phyloP scores from a whole-genome alignment of 371 early-diverging fungal species.

The Smittium culicis region DNA sequence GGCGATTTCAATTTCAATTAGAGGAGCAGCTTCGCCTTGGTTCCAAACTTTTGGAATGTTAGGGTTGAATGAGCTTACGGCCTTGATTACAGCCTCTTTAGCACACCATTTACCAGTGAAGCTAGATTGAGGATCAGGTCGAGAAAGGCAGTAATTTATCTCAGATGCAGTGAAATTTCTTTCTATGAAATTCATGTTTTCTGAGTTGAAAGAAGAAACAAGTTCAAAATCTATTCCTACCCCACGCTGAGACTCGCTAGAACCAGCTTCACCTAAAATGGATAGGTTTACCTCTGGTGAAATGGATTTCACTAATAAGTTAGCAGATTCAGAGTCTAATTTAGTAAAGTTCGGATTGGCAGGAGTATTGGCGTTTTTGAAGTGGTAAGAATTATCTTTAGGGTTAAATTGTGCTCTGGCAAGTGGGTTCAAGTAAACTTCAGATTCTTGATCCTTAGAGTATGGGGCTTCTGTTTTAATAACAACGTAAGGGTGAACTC shows the following conservation, averaged over 20 bases:
- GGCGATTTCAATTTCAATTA: conserved; percentile 79
- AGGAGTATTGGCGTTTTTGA: conserved; percentile 33
- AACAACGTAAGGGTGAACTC: conserved; percentile 67
- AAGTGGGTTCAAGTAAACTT: conserved; percentile 81
- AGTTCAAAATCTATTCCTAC: conserved; percentile 91
- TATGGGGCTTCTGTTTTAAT: conserved; percentile 84
- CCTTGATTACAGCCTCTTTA: conserved; percentile 93
- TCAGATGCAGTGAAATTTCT: conserved; percentile 82
- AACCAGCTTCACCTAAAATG: not conserved
- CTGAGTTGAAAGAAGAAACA: conserved; percentile 59
- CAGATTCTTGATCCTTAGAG: conserved; percentile 65
- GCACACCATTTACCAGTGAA: conserved; percentile 93
- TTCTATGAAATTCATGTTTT: conserved; percentile 70
- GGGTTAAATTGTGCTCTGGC: conserved; percentile 74
- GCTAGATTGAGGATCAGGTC: conserved; percentile 67
- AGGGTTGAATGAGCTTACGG: conserved; percentile 52
- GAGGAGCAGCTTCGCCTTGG: conserved; percentile 71
- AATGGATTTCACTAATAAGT: conserved; percentile 1
- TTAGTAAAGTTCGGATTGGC: conserved; percentile 6
- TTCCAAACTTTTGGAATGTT: conserved; percentile 49
- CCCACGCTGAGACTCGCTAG: conserved; percentile 21
- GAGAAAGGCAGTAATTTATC: conserved; percentile 59
- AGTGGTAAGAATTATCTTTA: conserved; percentile 56
- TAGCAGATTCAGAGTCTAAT: conserved; percentile 5
- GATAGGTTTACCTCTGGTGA: not conserved